phyloP scores from a whole-genome alignment of 345 rosid genomes.

The Syzygium oleosum region DNA sequence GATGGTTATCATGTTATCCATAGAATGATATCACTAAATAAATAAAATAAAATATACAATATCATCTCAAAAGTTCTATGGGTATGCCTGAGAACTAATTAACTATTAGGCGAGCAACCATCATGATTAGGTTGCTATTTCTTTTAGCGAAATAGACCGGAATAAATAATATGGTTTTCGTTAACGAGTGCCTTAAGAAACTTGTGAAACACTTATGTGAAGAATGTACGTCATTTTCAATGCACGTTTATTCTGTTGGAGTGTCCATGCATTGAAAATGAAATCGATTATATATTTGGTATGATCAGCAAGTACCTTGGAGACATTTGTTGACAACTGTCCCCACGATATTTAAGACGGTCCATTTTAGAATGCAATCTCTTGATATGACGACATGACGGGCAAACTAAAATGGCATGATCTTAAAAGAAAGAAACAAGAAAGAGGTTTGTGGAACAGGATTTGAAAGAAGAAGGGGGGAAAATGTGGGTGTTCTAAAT shows the following conservation, averaged over 20 bases:
- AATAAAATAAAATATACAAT: too few species aligned
- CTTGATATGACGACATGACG: background rate
- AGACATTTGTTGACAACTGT: background rate
- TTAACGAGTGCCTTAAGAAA: background rate
- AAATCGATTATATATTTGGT: background rate
- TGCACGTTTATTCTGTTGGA: fast-evolving
- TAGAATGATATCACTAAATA: too few species aligned
- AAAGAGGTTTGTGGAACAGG: background rate
- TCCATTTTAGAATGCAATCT: background rate
- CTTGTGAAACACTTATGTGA: background rate
- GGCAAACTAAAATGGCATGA: background rate
- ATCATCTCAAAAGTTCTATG: background rate
- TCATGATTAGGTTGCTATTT: background rate
- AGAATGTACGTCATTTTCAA: fast-evolving
- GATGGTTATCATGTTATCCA: too few species aligned
- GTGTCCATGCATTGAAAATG: background rate
- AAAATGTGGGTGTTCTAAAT: background rate
- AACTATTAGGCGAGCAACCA: background rate
- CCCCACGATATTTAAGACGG: background rate
- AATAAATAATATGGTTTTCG: background rate
- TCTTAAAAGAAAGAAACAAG: background rate
- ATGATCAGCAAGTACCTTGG: background rate
- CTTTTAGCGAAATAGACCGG: background rate
- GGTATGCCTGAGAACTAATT: background rate
- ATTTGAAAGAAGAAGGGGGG: background rate